Conservation (phyloP, 306 rosid species). For the Gleditsia sinensis region DNA sequence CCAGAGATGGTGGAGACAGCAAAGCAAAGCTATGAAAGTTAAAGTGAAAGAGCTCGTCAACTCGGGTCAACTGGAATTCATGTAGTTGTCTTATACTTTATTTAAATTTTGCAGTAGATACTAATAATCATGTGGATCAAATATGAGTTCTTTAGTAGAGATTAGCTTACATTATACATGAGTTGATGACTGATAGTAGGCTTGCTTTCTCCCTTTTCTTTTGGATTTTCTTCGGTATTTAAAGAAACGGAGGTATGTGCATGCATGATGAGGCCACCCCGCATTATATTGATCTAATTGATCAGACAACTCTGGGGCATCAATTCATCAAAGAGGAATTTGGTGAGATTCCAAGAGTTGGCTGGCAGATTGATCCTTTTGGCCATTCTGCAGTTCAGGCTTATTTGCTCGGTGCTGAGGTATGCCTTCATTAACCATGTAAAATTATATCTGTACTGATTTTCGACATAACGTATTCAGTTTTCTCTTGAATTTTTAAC, state of each 20-base stretch:
- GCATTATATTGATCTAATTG: conserved; percentile 81
- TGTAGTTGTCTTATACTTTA: conserved; percentile 43
- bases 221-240: conserved; percentile 27
- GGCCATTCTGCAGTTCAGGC: conserved; percentile 94
- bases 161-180: not conserved
- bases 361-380: conserved; percentile 91
- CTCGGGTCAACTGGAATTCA: conserved; percentile 86
- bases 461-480: conserved; percentile 17
- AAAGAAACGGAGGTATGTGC: conserved; percentile 85
- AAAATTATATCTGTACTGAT: not conserved
- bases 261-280: conserved; percentile 93
- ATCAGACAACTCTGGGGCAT: conserved; percentile 86
- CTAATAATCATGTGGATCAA: not conserved
- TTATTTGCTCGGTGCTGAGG: conserved; percentile 86
- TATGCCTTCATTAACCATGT: conserved; percentile 19
- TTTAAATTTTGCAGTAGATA: conserved; percentile 1
- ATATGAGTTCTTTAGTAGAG: not conserved
- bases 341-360: conserved; percentile 74
- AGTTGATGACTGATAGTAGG: conserved; percentile 13
- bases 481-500: not conserved
- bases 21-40: conserved; percentile 57
- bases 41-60: conserved; percentile 73
- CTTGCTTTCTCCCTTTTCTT: conserved; percentile 6
- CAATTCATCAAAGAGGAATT: conserved; percentile 65
- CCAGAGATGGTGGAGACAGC: conserved; percentile 93